Evolutionary conservation across 140 eudicot species (phyloP).

Genomic region (Anethum foeniculum): DNA sequence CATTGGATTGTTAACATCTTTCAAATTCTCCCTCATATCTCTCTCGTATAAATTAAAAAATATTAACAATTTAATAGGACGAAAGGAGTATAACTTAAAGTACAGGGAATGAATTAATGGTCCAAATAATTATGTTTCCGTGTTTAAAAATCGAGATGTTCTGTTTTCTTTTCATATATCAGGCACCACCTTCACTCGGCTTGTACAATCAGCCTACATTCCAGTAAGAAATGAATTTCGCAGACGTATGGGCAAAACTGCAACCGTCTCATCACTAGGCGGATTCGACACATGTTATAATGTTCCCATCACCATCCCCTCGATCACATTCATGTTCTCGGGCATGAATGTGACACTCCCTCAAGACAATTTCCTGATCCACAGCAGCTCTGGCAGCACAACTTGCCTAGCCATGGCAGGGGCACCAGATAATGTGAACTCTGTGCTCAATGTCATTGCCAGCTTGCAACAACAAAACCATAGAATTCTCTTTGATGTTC

Average conservation of each 20-base stretch:
- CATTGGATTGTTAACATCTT: too few relatives aligned
- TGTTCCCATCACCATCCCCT: constrained; percentile 1
- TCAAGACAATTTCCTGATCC: constrained; percentile 10
- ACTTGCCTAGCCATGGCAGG: constrained; percentile 14
- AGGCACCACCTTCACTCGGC: constrained; percentile 9
- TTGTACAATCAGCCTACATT: constrained; percentile 8
- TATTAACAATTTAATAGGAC: too few relatives aligned
- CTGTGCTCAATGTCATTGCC: constrained; percentile 8
- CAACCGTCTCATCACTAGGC: neutral
- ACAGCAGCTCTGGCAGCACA: constrained; percentile 7
- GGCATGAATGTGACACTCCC: constrained; percentile 7
- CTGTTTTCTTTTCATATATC: neutral
- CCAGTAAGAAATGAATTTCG: constrained; percentile 5
- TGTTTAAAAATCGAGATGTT: neutral
- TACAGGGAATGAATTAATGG: neutral
- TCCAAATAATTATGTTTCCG: neutral
- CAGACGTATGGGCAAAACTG: constrained; percentile 9
- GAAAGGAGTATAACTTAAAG: too few relatives aligned
- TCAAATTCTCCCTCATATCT: too few relatives aligned
- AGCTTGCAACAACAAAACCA: constrained; percentile 11
- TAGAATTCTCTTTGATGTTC: constrained; percentile 5
- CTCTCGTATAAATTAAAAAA: too few relatives aligned
- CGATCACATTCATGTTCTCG: constrained; percentile 9
- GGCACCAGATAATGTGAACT: constrained; percentile 9
- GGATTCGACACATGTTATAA: constrained; percentile 7